Base-by-base conservation (phyloP, 768 basidiomycete species). In the Serendipita sp. region DNA sequence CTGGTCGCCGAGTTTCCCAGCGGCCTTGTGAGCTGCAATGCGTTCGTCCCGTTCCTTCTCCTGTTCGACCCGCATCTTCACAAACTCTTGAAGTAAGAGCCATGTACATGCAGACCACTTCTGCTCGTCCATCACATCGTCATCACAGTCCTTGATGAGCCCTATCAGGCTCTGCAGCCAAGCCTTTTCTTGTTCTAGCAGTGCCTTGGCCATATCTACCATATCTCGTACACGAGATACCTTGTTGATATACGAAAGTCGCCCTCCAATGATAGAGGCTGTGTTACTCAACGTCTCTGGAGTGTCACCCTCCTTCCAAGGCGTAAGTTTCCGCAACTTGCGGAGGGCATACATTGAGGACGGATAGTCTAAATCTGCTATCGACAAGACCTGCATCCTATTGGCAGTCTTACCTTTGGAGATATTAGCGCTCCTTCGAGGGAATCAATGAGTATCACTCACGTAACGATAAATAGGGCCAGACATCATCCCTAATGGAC, bases 81-180 rank as follows among this genome's bases (percentile, higher is more conserved):
- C 87, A 70, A 90, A 86, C 72, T 88, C 85, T 44, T 78, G 80
- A 1, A 90, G 76, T 1, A 89, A 78, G 1, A 89, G 77, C 88
- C 89, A 91, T 16, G 88, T 86, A 70, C 89, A 89, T 46, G 84
- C 84, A 68, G 81, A 83, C 83, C 85, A 86, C 76, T 67, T 68
- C 35, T 88, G 88, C 78, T 91, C 91, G 73, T 92, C 91, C 90
- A 89, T 89, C 65, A 89, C 83, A 70, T 89, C 86, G 74, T 89
- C 88, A 72, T 91, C 89, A 70, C 83, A 85, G 70, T 89, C 89
- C 5, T 82, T 81, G 65, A 92, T 91, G 56, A 91, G 76, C 2
- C 88, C 89, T 47, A 90, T 86, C 72, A 86, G 85, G 70, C 84
- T 86, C 28, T 85, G 76, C 36, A 91, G 75, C 87, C 89, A 91